A percentile compares a stretch with the other conserved stretches of the same genome.
These are phyloP conservation scores for Trypanosoma boissoni DNA, from an alignment of 208 protist species.

Conservation along the genomic window DNA sequence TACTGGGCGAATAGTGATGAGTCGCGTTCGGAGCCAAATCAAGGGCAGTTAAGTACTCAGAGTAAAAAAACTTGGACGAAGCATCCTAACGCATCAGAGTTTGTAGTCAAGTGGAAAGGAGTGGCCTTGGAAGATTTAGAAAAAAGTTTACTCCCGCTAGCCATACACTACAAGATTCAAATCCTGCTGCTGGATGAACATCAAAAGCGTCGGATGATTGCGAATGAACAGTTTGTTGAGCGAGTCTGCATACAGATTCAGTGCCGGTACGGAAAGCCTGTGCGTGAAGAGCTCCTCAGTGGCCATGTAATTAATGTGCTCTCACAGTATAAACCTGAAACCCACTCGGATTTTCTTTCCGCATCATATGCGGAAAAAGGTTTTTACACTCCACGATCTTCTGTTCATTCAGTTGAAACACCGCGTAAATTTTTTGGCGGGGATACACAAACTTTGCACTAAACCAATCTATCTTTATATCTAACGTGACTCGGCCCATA, in stretches of 20 bases:
- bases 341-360: too few species aligned
- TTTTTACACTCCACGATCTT: too few species aligned
- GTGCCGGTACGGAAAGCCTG: conserved; percentile 29
- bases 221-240: conserved; percentile 35
- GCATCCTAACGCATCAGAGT: neutral
- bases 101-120: conserved; percentile 46
- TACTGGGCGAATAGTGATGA: too few species aligned
- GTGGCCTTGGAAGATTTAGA: conserved; percentile 30
- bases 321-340: too few species aligned
- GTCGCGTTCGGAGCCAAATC: too few species aligned
- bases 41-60: neutral
- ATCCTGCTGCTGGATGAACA: conserved; percentile 50
- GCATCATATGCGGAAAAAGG: too few species aligned
- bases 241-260: conserved; percentile 23
- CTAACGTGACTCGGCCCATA: too few species aligned
- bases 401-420: too few species aligned
- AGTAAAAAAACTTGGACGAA: neutral
- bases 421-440: too few species aligned
- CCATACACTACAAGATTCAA: conserved; percentile 50
- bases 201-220: conserved; percentile 33
- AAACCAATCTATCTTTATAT: too few species aligned
- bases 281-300: conserved; percentile 32
- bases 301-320: conserved; percentile 19
- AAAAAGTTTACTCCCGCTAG: conserved; percentile 33
- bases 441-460: too few species aligned